Conservation (phyloP, 2,329 filamentous ascomycete genomes). For the Claviceps africana region DNA sequence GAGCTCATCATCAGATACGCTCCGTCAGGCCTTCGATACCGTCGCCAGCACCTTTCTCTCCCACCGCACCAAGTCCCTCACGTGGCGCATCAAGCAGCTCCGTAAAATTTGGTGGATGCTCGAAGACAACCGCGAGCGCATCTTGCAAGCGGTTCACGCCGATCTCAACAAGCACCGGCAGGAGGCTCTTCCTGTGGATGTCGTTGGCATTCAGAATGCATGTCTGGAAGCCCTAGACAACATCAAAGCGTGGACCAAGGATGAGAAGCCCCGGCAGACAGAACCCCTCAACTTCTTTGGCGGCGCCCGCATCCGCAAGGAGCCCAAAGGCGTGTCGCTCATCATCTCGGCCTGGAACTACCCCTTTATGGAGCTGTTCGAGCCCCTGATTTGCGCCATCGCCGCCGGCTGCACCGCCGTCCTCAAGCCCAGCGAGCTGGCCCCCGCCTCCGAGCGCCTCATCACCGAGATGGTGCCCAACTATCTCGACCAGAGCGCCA, state of each 20-base stretch:
- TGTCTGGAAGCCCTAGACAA: constrained; percentile 22
- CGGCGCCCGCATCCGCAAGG: constrained; percentile 22
- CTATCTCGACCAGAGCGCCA: constrained; percentile 27
- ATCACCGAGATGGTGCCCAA: constrained; percentile 24
- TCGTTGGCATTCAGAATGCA: constrained; percentile 19
- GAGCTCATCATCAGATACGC: too few relatives aligned
- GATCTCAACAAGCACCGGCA: constrained; percentile 22
- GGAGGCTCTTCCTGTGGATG: constrained; percentile 20
- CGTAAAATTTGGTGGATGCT: constrained; percentile 28
- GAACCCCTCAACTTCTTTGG: constrained; percentile 18
- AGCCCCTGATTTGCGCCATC: constrained; percentile 28
- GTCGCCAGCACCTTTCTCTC: constrained; percentile 5
- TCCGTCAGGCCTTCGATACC: constrained; percentile 3
- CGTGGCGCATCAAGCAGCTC: constrained; percentile 27
- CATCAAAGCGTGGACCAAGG: constrained; percentile 26
- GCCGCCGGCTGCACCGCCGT: constrained; percentile 27
- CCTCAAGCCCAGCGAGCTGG: constrained; percentile 30
- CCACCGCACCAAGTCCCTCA: constrained; percentile 20
- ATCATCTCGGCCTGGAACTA: constrained; percentile 34
- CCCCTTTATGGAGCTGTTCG: constrained; percentile 23
- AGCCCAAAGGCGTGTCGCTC: constrained; percentile 29
- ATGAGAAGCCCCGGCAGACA: constrained; percentile 15
- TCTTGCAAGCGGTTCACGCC: constrained; percentile 18
- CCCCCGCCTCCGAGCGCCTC: constrained; percentile 19
- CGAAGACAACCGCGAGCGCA: constrained; percentile 22